Evolutionary conservation across 225 moss, liverwort and hornwort genomes (phyloP).

Genomic region (Bryoerythrophyllum caledonicum): DNA sequence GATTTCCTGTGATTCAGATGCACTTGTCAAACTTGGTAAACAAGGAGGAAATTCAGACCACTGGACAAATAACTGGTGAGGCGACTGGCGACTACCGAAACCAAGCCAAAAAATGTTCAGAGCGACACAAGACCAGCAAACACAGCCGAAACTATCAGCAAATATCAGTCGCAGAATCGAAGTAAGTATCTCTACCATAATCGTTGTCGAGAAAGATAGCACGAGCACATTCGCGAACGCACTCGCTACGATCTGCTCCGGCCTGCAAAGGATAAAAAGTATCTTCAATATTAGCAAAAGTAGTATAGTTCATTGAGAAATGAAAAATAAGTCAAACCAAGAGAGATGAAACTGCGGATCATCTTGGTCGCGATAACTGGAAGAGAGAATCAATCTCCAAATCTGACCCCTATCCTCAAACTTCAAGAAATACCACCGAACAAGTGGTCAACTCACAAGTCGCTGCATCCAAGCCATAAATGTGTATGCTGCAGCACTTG

Average conservation of each 20-base stretch:
- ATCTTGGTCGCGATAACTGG: not conserved
- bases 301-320: not conserved
- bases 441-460: slow-evolving; percentile 39
- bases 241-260: slow-evolving; percentile 62
- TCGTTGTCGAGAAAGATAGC: slow-evolving; percentile 67
- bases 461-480: slow-evolving; percentile 66
- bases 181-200: slow-evolving; percentile 41
- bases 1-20: slow-evolving; percentile 45
- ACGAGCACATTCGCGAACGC: slow-evolving; percentile 66
- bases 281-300: not conserved
- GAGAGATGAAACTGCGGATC: not conserved
- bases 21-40: not conserved
- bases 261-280: slow-evolving; percentile 24
- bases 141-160: not conserved
- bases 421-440: not conserved
- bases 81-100: not conserved
- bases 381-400: not conserved
- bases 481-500: slow-evolving; percentile 62
- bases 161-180: not conserved
- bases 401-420: not conserved
- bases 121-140: not conserved
- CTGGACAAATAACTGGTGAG: not conserved
- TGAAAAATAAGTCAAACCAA: not conserved
- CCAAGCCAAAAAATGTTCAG: not conserved
- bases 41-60: not conserved